A percentile compares a stretch with the other conserved stretches of the same genome.
Evolutionary conservation across 805 yeast species (phyloP).

Genomic region (Wickerhamomyces alni): DNA sequence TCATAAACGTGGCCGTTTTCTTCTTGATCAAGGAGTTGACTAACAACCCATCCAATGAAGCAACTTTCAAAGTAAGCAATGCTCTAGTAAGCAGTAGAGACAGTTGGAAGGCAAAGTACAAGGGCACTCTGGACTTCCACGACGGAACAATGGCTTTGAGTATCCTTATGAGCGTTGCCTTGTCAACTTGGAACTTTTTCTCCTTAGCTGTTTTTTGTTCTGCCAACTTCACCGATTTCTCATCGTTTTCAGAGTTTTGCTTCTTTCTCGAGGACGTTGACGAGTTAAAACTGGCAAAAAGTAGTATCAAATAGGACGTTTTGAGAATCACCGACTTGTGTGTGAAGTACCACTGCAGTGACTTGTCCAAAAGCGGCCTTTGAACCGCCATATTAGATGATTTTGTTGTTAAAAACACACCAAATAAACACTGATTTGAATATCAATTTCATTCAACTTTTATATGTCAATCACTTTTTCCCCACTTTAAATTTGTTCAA

Average conservation of each 20-base stretch:
- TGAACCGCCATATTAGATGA: too few relatives aligned
- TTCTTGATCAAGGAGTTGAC: slow-evolving; percentile 79
- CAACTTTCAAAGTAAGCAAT: slow-evolving; percentile 70
- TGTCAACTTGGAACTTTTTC: slow-evolving; percentile 5
- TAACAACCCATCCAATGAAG: slow-evolving; percentile 77
- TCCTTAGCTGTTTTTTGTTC: neutral
- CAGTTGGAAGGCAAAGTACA: slow-evolving; percentile 18
- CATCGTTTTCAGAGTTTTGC: neutral
- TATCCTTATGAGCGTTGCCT: slow-evolving; percentile 9
- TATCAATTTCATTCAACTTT: too few relatives aligned
- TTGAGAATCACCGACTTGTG: slow-evolving; percentile 22
- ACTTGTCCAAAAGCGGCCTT: neutral
- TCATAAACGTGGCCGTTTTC: slow-evolving; percentile 55
- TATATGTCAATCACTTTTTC: neutral
- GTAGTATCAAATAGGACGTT: slow-evolving; percentile 21
- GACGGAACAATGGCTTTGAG: slow-evolving; percentile 17
- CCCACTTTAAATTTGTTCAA: neutral
- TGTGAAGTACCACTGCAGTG: slow-evolving; percentile 18
- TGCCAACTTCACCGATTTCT: neutral
- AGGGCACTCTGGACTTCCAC: slow-evolving; percentile 19
- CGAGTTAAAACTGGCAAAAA: slow-evolving; percentile 20
- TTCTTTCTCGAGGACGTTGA: slow-evolving; percentile 2
- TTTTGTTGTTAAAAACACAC: too few relatives aligned
- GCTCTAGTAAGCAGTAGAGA: slow-evolving; percentile 64
- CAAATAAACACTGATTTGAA: too few relatives aligned